Conservation (phyloP, 257 asterid species). For the Voacanga thouarsii region DNA sequence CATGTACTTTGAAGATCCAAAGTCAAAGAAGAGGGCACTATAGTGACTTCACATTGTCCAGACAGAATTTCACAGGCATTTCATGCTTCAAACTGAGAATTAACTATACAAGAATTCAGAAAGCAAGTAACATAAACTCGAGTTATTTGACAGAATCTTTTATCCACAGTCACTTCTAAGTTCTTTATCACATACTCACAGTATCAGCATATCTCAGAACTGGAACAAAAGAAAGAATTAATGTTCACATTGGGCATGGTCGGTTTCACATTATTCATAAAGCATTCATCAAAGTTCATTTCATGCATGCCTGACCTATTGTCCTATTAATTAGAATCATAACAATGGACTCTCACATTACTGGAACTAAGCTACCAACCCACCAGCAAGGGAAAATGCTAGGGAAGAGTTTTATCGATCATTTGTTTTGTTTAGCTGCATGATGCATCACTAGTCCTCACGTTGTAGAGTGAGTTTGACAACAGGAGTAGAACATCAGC, state of each 20-base stretch:
- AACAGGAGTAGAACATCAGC: not conserved
- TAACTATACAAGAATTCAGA: not conserved
- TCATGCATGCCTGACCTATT: not conserved
- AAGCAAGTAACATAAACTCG: not conserved
- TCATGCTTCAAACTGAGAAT: not conserved
- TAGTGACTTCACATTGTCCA: not conserved
- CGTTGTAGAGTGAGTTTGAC: too few species aligned
- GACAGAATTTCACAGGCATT: not conserved
- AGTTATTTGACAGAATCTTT: not conserved
- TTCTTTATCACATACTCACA: not conserved
- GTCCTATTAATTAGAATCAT: too few species aligned
- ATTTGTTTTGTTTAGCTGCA: not conserved
- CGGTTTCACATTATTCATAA: too few species aligned
- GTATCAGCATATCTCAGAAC: not conserved
- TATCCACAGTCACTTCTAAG: not conserved
- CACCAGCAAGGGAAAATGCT: not conserved
- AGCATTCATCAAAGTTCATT: not conserved
- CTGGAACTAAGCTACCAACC: not conserved
- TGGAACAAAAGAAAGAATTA: too few species aligned
- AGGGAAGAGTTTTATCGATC: not conserved
- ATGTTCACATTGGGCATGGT: too few species aligned
- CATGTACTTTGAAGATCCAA: not conserved
- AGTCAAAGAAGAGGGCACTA: not conserved
- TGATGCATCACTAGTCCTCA: not conserved
- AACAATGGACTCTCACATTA: not conserved